Conservation (phyloP, 768 basidiomycete species). For the Kondoa subrosea region DNA sequence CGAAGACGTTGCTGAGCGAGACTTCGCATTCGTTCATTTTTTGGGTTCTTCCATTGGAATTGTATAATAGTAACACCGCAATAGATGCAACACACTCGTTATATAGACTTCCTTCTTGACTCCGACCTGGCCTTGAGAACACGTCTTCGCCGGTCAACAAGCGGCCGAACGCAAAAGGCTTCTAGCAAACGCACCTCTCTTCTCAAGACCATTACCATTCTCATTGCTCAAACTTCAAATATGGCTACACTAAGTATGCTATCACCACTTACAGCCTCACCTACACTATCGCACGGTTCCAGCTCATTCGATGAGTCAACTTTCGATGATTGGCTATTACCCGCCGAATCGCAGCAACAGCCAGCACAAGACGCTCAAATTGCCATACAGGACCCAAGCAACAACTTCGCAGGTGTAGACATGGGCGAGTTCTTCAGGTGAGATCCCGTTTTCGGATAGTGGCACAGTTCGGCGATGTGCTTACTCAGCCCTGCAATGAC, state of each 20-base stretch:
- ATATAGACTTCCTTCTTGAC: neutral
- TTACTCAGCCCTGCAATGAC: no score
- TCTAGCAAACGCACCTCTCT: neutral
- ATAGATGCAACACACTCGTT: neutral
- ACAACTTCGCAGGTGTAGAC: neutral
- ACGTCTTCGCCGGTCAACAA: no score
- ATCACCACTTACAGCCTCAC: constrained; percentile 2
- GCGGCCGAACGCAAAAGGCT: no score
- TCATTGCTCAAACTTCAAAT: neutral
- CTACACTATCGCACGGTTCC: constrained; percentile 1
- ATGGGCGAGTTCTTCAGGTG: neutral
- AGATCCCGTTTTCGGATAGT: no score
- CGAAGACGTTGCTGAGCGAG: neutral
- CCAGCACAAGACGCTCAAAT: neutral
- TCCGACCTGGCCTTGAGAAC: no score
- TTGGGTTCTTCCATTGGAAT: no score
- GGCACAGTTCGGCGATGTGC: no score
- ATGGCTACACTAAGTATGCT: neutral
- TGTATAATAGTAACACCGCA: neutral
- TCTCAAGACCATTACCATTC: neutral
- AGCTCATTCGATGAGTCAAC: neutral
- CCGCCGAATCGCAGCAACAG: neutral
- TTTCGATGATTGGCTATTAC: neutral
- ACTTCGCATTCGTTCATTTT: neutral
- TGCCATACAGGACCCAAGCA: neutral